Conservation (phyloP, 202 grass and related monocot genomes). For the Setaria italica region DNA sequence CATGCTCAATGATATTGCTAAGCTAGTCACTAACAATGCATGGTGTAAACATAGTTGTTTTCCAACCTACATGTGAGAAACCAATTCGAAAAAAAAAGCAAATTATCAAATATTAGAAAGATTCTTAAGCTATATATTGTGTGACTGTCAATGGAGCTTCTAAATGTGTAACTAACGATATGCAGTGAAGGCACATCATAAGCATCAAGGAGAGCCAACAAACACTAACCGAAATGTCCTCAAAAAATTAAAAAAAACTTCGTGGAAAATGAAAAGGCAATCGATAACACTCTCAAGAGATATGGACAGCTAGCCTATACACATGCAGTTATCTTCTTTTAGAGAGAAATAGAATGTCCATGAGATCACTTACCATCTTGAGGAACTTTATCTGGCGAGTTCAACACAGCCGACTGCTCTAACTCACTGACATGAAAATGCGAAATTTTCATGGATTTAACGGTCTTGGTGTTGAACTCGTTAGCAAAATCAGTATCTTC, state of each 20-base stretch:
- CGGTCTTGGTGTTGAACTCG: conserved; percentile 38
- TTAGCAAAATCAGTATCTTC: conserved; percentile 47
- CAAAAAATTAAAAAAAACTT: not conserved
- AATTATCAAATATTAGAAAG: conserved; percentile 1
- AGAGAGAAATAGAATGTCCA: not conserved
- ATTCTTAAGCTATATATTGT: conserved; percentile 26
- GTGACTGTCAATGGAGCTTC: no score
- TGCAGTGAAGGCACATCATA: not conserved
- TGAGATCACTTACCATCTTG: conserved; percentile 60
- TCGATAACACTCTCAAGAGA: conserved; percentile 4
- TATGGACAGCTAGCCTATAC: conserved; percentile 13
- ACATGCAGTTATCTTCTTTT: conserved; percentile 14
- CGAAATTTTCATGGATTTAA: conserved; percentile 49
- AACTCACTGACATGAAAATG: conserved; percentile 48
- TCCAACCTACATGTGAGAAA: conserved; percentile 5
- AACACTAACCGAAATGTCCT: conserved; percentile 25
- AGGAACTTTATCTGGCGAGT: conserved; percentile 45
- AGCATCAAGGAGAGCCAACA: conserved; percentile 20
- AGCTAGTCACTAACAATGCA: conserved; percentile 24
- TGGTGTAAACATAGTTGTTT: not conserved
- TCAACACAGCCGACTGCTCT: conserved; percentile 48
- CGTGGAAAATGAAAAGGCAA: not conserved
- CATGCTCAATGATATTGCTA: conserved; percentile 16
- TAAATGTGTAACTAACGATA: not conserved
- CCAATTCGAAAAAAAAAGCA: not conserved